Conservation (phyloP, 2,329 filamentous ascomycete genomes). For the Apiospora arundinis region DNA sequence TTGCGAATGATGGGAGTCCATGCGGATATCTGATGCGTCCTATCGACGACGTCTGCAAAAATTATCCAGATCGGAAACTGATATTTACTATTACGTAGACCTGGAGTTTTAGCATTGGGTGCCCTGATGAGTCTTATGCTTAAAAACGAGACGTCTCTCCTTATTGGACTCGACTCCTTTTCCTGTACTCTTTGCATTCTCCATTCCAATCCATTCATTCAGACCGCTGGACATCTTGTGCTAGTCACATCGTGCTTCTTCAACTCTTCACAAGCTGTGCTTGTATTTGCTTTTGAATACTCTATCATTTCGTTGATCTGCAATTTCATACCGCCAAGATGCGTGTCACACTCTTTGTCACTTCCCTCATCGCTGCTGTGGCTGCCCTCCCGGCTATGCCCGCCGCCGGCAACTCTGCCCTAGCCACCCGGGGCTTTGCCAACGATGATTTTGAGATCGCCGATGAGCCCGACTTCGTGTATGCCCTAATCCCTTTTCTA, state of each 20-base stretch:
- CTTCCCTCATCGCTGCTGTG: conserved; percentile 18
- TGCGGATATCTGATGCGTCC: background rate
- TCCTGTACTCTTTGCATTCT: background rate
- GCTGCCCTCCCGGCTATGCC: conserved; percentile 1
- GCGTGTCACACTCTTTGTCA: conserved; percentile 14
- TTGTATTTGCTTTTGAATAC: background rate
- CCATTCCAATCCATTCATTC: background rate
- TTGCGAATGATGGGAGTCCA: background rate
- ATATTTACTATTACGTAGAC: background rate
- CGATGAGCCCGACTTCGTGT: conserved; percentile 13
- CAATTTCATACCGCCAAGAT: background rate
- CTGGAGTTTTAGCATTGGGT: no score
- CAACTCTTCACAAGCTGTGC: background rate
- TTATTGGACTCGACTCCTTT: background rate
- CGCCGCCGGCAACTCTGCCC: background rate
- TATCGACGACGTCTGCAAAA: background rate
- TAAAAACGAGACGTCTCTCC: background rate
- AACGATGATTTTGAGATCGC: conserved; percentile 16
- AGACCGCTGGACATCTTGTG: no score
- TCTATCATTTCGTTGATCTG: background rate
- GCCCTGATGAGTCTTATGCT: background rate
- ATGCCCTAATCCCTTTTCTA: background rate
- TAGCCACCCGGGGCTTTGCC: background rate
- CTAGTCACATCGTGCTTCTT: conserved; percentile 5
- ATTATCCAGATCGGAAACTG: background rate